phyloP scores from a whole-genome alignment of 176 grass and related monocot species.

The Aegilops longissima region DNA sequence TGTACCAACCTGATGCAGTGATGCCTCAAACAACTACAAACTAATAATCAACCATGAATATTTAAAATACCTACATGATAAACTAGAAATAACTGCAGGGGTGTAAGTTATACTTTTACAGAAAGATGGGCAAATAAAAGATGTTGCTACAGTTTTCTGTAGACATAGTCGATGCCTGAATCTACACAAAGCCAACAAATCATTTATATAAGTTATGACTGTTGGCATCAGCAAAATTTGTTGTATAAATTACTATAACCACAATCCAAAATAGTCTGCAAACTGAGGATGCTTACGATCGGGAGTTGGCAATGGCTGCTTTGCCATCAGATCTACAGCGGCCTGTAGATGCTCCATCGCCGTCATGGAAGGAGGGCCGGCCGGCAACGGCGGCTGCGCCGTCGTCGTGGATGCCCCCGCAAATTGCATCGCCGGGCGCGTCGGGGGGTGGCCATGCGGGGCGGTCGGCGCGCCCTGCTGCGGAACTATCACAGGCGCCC shows the following conservation, averaged over 20 bases:
- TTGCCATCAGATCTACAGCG: not conserved
- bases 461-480: no score
- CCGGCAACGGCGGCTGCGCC: not conserved
- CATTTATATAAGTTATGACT: no score
- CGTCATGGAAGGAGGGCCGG: not conserved
- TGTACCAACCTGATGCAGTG: not conserved
- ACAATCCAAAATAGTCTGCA: conserved; percentile 39
- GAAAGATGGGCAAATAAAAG: not conserved
- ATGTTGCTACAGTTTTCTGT: not conserved
- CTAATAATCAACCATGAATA: not conserved
- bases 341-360: not conserved
- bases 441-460: no score
- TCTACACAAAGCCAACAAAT: not conserved
- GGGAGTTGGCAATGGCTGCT: not conserved
- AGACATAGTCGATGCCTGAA: not conserved
- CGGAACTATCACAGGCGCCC: no score
- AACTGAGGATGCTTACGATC: conserved; percentile 22
- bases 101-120: not conserved
- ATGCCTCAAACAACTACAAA: not conserved
- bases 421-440: no score
- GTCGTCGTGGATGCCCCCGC: no score
- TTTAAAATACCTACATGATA: not conserved
- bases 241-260: not conserved
- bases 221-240: not conserved
- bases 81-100: not conserved